phyloP scores from a whole-genome alignment of 2,329 filamentous ascomycete species.

The Hymenoscyphus infarciens region DNA sequence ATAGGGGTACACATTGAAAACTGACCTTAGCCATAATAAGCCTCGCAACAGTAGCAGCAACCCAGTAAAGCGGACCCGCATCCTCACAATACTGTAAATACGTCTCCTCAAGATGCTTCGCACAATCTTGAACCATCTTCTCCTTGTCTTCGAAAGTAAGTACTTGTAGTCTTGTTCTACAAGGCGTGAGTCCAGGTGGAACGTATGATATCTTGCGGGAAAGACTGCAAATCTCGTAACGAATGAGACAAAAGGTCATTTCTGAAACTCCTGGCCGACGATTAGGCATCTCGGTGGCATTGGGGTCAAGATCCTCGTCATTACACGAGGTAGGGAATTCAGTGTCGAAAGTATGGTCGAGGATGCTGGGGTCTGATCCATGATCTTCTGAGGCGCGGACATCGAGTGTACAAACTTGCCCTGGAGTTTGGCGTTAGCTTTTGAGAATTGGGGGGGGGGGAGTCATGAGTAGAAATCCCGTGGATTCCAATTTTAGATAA shows the following conservation, averaged over 20 bases:
- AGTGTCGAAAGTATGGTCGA: conserved; percentile 57
- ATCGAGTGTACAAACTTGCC: conserved; percentile 58
- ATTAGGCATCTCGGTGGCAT: conserved; percentile 28
- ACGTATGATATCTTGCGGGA: conserved; percentile 27
- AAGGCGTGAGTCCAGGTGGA: conserved; percentile 22
- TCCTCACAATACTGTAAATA: conserved; percentile 38
- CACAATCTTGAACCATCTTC: conserved; percentile 30
- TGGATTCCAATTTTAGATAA: neutral
- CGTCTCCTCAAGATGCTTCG: conserved; percentile 31
- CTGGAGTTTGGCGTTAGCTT: neutral
- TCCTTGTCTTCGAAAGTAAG: conserved; percentile 34
- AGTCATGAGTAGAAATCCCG: neutral
- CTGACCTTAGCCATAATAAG: conserved; percentile 38
- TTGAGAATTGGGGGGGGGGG: too few species aligned
- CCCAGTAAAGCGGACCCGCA: conserved; percentile 47
- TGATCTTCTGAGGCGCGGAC: conserved; percentile 59
- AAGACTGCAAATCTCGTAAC: conserved; percentile 35
- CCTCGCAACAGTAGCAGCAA: conserved; percentile 42
- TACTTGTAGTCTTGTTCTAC: conserved; percentile 6
- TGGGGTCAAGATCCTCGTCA: conserved; percentile 43
- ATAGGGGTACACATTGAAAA: neutral
- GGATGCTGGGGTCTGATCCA: conserved; percentile 58
- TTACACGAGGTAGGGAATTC: conserved; percentile 48
- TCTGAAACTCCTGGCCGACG: conserved; percentile 36
- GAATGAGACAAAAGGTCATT: conserved; percentile 38